These are phyloP conservation scores for Fusarium nygamai DNA, from an alignment of 2,329 filamentous ascomycete species.

Conservation along the genomic window DNA sequence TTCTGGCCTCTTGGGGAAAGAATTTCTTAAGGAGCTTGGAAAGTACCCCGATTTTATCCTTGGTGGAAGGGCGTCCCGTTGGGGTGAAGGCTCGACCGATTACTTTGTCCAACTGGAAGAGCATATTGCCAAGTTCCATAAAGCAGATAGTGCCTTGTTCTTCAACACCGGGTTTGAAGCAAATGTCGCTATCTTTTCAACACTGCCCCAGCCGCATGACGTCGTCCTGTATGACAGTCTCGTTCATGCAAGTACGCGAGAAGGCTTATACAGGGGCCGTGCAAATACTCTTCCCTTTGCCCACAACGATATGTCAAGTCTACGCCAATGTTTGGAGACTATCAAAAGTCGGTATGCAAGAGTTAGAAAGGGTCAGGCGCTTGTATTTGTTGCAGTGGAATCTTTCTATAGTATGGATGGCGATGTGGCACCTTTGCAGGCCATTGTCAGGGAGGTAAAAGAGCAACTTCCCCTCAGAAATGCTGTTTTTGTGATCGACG, in stretches of 20 bases:
- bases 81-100: neutral
- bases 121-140: neutral
- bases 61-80: neutral
- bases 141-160: neutral
- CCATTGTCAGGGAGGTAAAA: neutral
- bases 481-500: neutral
- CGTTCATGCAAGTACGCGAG: neutral
- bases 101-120: neutral
- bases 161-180: neutral
- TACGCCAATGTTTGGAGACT: neutral
- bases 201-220: neutral
- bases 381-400: neutral
- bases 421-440: neutral
- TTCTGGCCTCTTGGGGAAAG: neutral
- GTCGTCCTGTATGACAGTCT: neutral
- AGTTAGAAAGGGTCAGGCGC: neutral
- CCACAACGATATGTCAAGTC: neutral
- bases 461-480: neutral
- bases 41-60: neutral
- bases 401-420: constrained; percentile 2
- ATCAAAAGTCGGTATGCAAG: neutral
- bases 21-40: neutral
- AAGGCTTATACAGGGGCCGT: neutral
- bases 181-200: constrained; percentile 2
- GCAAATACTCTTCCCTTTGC: neutral